These are phyloP conservation scores for Eutrema heterophyllum DNA, from an alignment of 345 rosid species.

Conservation along the genomic window DNA sequence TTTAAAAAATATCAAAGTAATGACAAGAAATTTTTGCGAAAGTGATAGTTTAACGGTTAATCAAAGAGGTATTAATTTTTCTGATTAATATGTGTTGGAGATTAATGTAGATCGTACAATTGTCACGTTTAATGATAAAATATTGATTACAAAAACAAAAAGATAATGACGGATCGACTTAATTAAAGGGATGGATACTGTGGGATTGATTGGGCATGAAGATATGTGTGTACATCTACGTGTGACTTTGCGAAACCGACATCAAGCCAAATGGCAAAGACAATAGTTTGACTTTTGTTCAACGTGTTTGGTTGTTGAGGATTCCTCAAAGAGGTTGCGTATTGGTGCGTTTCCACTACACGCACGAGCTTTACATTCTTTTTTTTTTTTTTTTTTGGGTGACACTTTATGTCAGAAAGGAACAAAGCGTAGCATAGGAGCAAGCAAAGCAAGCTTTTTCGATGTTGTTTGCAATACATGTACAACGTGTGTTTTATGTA, in stretches of 20 bases:
- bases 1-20: background rate
- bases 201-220: constrained; percentile 20
- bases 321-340: constrained; percentile 21
- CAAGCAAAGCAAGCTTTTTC: background rate
- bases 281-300: constrained; percentile 13
- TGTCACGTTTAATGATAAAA: constrained; percentile 7
- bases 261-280: constrained; percentile 28
- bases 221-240: background rate
- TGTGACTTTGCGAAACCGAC: constrained; percentile 24
- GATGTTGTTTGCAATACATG: background rate
- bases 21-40: constrained; percentile 1
- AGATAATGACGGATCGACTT: background rate
- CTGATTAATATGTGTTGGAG: constrained; percentile 3
- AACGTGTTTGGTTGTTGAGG: constrained; percentile 32
- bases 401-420: background rate
- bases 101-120: background rate
- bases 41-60: constrained; percentile 25
- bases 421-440: constrained; percentile 16
- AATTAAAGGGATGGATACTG: background rate
- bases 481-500: background rate
- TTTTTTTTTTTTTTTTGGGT: background rate
- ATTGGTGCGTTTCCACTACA: constrained; percentile 21
- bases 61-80: background rate
- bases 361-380: constrained; percentile 4
- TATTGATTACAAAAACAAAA: constrained; percentile 9